Base-by-base conservation (phyloP, 352 stramenopile species). In the Vaucheria bursata region DNA sequence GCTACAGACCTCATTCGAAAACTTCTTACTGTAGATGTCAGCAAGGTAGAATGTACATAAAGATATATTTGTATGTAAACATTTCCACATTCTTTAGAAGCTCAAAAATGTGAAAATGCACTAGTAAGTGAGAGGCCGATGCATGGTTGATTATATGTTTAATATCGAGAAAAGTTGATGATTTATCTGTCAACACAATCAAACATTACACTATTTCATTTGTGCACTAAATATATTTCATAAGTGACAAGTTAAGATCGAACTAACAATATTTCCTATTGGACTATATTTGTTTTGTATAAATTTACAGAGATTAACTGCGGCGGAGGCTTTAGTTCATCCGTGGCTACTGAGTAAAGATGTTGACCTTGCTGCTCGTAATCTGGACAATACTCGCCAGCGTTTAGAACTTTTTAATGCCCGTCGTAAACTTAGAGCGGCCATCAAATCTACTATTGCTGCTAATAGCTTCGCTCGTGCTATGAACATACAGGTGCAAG, bases 241-340 rank as follows among this genome's bases (percentile, higher is more conserved):
- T n/a, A n/a, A n/a, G n/a, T n/a, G n/a, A n/a, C n/a, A n/a, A n/a
- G n/a, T n/a, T n/a, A n/a, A n/a, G n/a, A n/a, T n/a, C n/a, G n/a
- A n/a, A n/a, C n/a, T n/a, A n/a, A n/a, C n/a, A n/a, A n/a, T n/a
- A n/a, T n/a, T n/a, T n/a, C n/a, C n/a, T n/a, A n/a, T n/a, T n/a
- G n/a, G n/a, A n/a, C n/a, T n/a, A n/a, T n/a, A n/a, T n/a, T n/a
- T n/a, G n/a, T n/a, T n/a, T n/a, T n/a, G n/a, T n/a, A n/a, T n/a
- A n/a, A n/a, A n/a, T n/a, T n/a, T 90, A 53, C 85, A 94, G 65
- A 89, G 92, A 45, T 85, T 95, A 71, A 96, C 88, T 25, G 91
- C 92, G 5, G 81, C 89, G 71, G 35, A 89, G 68, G 87, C 53
- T 31, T 34, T 68, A 34, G 31, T 7, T 2, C 53, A 68, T 34